phyloP scores from a whole-genome alignment of 495 filamentous ascomycete genomes.

The Tuber microsphaerosporum region DNA sequence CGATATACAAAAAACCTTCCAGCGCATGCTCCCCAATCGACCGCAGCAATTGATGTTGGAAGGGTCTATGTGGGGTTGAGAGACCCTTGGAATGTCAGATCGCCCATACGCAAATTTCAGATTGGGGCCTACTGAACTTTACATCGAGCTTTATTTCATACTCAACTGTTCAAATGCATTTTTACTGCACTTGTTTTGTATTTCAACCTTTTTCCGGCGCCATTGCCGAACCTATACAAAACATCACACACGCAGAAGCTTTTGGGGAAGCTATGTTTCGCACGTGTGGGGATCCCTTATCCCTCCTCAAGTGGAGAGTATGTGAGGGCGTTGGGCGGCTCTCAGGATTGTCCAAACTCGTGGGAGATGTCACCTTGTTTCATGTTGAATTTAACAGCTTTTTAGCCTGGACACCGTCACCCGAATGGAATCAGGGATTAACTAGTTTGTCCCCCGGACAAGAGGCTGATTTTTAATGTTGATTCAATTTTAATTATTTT shows the following conservation, averaged over 20 bases:
- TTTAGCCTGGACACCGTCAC: neutral
- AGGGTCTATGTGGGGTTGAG: neutral
- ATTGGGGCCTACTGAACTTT: neutral
- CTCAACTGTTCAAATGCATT: neutral
- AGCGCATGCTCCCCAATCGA: neutral
- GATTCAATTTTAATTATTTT: neutral
- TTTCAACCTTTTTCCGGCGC: neutral
- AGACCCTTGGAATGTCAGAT: neutral
- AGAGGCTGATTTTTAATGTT: neutral
- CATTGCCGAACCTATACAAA: neutral
- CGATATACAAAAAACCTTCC: neutral
- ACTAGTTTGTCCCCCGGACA: neutral
- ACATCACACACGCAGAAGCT: neutral
- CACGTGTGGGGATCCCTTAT: neutral
- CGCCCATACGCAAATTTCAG: neutral
- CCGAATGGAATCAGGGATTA: neutral
- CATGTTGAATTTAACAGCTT: neutral
- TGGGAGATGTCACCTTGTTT: neutral
- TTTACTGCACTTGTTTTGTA: neutral
- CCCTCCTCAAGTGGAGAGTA: neutral
- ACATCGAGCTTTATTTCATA: neutral
- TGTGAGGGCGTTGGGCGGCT: neutral
- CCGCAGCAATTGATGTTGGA: neutral
- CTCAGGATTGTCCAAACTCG: neutral
- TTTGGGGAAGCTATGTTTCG: neutral